phyloP scores from a whole-genome alignment of 2,329 filamentous ascomycete species.

The Pseudocercospora vitis region DNA sequence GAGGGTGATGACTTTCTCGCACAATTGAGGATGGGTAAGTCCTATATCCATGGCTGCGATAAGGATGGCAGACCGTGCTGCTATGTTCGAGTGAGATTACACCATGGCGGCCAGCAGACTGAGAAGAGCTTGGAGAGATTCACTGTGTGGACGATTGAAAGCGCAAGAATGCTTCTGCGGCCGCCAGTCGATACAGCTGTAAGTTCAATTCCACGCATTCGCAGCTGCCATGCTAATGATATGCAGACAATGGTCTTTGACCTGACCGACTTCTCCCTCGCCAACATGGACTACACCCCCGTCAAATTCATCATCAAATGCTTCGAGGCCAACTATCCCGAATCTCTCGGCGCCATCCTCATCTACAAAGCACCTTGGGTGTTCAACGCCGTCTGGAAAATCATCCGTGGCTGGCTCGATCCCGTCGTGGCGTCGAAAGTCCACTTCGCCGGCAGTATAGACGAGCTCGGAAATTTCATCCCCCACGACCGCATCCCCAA shows the following conservation, averaged over 20 bases:
- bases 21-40: slow-evolving; percentile 88
- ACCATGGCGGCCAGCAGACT: slow-evolving; percentile 77
- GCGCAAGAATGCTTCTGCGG: slow-evolving; percentile 76
- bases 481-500: slow-evolving; percentile 68
- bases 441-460: slow-evolving; percentile 80
- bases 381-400: slow-evolving; percentile 96
- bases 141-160: slow-evolving; percentile 93
- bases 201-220: slow-evolving; percentile 45
- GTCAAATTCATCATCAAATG: slow-evolving; percentile 99
- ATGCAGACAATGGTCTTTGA: slow-evolving; percentile 85
- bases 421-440: slow-evolving; percentile 94
- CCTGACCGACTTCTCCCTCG: slow-evolving; percentile 88
- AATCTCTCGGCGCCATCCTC: slow-evolving; percentile 82
- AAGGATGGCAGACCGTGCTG: slow-evolving; percentile 83
- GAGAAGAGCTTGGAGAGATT: slow-evolving; percentile 81
- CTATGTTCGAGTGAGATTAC: slow-evolving; percentile 77
- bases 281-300: slow-evolving; percentile 97
- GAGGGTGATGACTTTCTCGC: slow-evolving; percentile 73
- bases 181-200: slow-evolving; percentile 88
- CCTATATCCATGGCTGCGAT: slow-evolving; percentile 84
- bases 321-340: slow-evolving; percentile 98
- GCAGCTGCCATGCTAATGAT: background rate
- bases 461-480: slow-evolving; percentile 78
- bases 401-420: slow-evolving; percentile 94
- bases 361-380: slow-evolving; percentile 97